Conservation (phyloP, 2,329 filamentous ascomycete species). For the Aplosporella prunicola region DNA sequence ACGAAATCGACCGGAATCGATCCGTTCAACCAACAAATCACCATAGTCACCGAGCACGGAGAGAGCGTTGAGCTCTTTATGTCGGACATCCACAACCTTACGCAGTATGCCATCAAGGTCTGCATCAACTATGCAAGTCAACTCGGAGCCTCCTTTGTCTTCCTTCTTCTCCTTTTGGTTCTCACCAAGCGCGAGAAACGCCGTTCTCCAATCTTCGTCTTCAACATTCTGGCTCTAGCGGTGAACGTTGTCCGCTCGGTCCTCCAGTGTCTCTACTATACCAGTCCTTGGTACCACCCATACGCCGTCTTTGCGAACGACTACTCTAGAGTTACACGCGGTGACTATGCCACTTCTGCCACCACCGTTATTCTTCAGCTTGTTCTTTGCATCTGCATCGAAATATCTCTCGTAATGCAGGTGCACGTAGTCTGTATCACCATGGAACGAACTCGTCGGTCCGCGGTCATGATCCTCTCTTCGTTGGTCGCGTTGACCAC, state of each 20-base stretch:
- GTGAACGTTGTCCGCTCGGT: conserved; percentile 52
- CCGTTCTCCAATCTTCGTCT: conserved; percentile 51
- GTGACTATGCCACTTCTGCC: conserved; percentile 39
- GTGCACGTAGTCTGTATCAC: conserved; percentile 53
- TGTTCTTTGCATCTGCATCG: conserved; percentile 46
- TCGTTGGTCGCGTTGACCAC: conserved; percentile 41
- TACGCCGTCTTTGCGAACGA: conserved; percentile 53
- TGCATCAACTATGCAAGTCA: conserved; percentile 61
- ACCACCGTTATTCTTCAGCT: conserved; percentile 41
- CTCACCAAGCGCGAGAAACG: conserved; percentile 60
- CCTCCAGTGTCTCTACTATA: conserved; percentile 50
- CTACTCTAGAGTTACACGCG: conserved; percentile 37
- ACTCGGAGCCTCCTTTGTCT: conserved; percentile 56
- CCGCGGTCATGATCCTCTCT: conserved; percentile 39
- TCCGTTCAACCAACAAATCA: conserved; percentile 44
- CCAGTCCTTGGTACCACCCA: conserved; percentile 49
- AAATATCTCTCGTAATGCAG: conserved; percentile 53
- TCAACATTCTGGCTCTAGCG: conserved; percentile 54
- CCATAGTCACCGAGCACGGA: conserved; percentile 37
- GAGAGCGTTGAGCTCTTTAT: conserved; percentile 34
- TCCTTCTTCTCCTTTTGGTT: conserved; percentile 56
- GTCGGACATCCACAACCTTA: conserved; percentile 34
- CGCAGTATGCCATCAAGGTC: conserved; percentile 39
- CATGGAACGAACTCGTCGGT: conserved; percentile 32
- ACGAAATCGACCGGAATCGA: too few species aligned